Evolutionary conservation across 441 rosid species (phyloP).

Genomic region (Euphorbia celastroides): DNA sequence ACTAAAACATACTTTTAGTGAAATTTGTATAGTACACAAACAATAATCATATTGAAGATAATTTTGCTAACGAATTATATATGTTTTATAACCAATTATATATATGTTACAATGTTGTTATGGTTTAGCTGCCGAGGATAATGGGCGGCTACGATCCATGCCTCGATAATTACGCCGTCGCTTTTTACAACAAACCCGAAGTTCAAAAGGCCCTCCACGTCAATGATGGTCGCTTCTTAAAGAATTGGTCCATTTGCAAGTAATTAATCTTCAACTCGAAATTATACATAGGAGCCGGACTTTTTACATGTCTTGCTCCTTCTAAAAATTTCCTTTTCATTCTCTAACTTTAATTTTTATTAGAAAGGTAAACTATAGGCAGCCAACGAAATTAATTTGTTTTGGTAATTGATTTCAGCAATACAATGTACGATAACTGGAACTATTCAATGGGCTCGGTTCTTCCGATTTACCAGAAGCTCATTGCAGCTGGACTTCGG

Average conservation of each 20-base stretch:
- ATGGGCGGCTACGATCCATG: constrained; percentile 96
- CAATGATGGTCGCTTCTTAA: constrained; percentile 64
- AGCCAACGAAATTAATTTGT: too few relatives aligned
- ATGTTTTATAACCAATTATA: too few relatives aligned
- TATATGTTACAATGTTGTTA: too few relatives aligned
- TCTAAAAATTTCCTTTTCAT: not conserved
- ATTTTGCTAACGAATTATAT: too few relatives aligned
- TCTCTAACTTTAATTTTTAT: constrained; percentile 7
- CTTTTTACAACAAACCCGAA: constrained; percentile 72
- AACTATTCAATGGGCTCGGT: constrained; percentile 74
- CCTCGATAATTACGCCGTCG: constrained; percentile 66
- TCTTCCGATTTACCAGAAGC: constrained; percentile 90
- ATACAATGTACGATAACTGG: constrained; percentile 61
- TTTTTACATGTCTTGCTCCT: too few relatives aligned
- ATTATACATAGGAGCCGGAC: constrained; percentile 64
- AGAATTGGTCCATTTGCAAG: too few relatives aligned
- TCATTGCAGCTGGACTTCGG: constrained; percentile 68
- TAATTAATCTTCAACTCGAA: too few relatives aligned
- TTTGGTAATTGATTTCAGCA: too few relatives aligned
- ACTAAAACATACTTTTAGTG: too few relatives aligned
- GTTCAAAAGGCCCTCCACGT: constrained; percentile 96
- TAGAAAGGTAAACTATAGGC: too few relatives aligned
- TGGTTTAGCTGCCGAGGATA: constrained; percentile 99
- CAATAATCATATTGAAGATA: too few relatives aligned
- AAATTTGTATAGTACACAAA: too few relatives aligned